These are phyloP conservation scores for Ricinus communis DNA, from an alignment of 345 rosid genomes.

Conservation along the genomic window DNA sequence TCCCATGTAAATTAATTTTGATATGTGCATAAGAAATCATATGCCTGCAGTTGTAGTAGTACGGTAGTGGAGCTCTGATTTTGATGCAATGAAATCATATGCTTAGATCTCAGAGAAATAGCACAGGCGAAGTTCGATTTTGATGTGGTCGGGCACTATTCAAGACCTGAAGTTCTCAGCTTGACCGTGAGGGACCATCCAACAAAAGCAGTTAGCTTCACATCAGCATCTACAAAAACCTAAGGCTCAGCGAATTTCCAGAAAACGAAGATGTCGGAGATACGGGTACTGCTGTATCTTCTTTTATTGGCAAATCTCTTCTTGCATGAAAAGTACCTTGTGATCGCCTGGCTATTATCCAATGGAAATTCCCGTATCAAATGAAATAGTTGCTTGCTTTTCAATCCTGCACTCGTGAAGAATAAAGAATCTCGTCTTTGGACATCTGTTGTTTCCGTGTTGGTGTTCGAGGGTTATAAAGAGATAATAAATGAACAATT, in stretches of 20 bases:
- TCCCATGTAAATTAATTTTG: no score
- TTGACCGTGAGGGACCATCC: constrained; percentile 81
- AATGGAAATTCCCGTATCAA: no score
- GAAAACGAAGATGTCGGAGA: no score
- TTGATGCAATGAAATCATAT: background rate
- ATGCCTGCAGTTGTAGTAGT: background rate
- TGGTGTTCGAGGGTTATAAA: no score
- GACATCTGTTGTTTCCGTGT: no score
- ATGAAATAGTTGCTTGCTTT: no score
- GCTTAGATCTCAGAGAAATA: constrained; percentile 88
- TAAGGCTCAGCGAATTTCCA: no score
- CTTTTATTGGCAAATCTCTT: background rate
- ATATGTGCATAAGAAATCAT: no score
- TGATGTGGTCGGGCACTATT: constrained; percentile 89
- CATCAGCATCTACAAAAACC: constrained; percentile 39
- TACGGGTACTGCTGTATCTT: background rate
- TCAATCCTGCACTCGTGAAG: no score
- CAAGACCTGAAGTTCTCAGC: constrained; percentile 92
- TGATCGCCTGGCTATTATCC: no score
- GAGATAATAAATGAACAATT: no score
- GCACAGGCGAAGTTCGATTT: constrained; percentile 82
- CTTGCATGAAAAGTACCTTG: background rate
- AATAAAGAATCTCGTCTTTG: no score
- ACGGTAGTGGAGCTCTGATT: background rate
- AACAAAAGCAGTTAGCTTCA: constrained; percentile 59